Evolutionary conservation across 192 early-diverging fungal genomes (phyloP), one percentile per base, ranked within the genome.

Genomic region (Paraglomus occultum): DNA sequence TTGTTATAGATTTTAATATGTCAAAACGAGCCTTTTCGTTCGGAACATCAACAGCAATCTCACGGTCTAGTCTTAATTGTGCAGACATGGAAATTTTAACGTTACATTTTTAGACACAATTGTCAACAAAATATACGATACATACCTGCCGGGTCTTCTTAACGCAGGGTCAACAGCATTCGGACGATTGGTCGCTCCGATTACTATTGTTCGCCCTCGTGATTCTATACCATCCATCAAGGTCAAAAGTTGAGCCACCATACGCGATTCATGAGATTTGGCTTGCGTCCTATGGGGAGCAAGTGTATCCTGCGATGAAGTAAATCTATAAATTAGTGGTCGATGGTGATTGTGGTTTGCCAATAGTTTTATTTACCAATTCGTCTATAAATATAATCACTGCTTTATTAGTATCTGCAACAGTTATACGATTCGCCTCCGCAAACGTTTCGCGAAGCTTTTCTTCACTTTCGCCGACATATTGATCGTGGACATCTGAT

Each of bases 381-480:
- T 99, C 97, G 77, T 99, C 97, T 62, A 99, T 98, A 78, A 99
- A 99, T 20, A 99, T 71, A 43, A 99, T 92, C 55, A 88, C 85
- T 0, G 92, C 81, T 14, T 61, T 40, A 39, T 68, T 47, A 5
- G 54, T 54, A 5, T 74, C 64, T 1, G 67, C 57, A 5, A 71
- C 22, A 8, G 82, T 78, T 11, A 76, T 39, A 0, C 65, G 58
- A 22, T 83, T 78, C 6, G 95, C 95, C 64, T 89, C 84, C 1
- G 71, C 71, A 70, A 97, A 97, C 59, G 82, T 85, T 4, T 69
- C 65, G 0, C 95, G 82, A 18, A 97, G 74, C 45, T 80, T 83
- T 51, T 86, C 85, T 72, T 97, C 95, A 66, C 93, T 95, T 63
- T 98, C 94, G 12, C 96, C 96, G 38, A 91, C 69, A 57, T 89